phyloP scores from a whole-genome alignment of 2,329 filamentous ascomycete genomes.

The Dryadomyces quercivorus region DNA sequence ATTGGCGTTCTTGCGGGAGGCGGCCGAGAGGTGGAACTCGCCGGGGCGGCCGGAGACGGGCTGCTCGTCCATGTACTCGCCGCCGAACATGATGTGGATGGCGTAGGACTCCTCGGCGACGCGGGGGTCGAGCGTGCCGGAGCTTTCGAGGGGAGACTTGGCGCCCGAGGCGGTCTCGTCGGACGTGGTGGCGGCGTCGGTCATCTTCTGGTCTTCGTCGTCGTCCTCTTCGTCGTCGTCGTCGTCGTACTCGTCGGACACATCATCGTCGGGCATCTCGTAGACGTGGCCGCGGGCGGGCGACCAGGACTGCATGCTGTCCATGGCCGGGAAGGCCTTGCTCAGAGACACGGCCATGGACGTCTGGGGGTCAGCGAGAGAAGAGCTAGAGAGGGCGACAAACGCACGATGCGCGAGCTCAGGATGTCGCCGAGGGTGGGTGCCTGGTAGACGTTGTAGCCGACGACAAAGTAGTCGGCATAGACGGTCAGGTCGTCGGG shows the following conservation, averaged over 20 bases:
- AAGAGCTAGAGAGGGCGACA: neutral
- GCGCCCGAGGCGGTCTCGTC: neutral
- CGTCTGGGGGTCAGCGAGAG: slow-evolving; percentile 24
- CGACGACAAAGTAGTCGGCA: slow-evolving; percentile 50
- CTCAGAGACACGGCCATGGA: slow-evolving; percentile 42
- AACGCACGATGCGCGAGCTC: slow-evolving; percentile 42
- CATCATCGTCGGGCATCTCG: slow-evolving; percentile 21
- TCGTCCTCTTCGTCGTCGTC: slow-evolving; percentile 3
- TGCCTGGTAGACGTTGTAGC: slow-evolving; percentile 56
- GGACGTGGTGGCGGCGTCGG: neutral
- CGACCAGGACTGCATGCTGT: slow-evolving; percentile 40
- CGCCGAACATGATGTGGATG: slow-evolving; percentile 45
- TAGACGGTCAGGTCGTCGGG: slow-evolving; percentile 46
- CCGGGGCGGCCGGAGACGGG: slow-evolving; percentile 55
- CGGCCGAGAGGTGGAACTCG: slow-evolving; percentile 52
- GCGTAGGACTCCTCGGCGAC: slow-evolving; percentile 46
- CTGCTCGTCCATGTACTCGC: slow-evolving; percentile 56
- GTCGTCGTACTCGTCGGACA: neutral
- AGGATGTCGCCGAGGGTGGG: slow-evolving; percentile 48
- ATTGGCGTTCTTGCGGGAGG: slow-evolving; percentile 28
- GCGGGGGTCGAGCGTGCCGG: slow-evolving; percentile 25
- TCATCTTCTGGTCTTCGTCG: slow-evolving; percentile 3
- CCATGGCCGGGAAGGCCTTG: slow-evolving; percentile 37
- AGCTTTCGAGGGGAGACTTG: neutral
- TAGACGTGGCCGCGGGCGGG: slow-evolving; percentile 42